These are phyloP conservation scores for Astrocystis sublimbata DNA, from an alignment of 495 filamentous ascomycete species.

Conservation along the genomic window DNA sequence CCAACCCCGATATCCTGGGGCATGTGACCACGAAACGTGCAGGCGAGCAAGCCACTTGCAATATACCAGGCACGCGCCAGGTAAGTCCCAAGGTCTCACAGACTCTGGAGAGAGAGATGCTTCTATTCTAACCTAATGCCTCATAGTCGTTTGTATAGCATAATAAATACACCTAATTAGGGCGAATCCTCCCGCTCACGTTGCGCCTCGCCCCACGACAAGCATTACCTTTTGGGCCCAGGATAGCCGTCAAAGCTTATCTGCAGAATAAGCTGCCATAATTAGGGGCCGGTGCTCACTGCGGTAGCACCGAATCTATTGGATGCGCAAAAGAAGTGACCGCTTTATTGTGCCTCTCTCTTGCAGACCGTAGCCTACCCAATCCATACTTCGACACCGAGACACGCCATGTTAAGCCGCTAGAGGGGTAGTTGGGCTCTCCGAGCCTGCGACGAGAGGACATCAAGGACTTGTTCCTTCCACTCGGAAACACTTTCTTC, in stretches of 20 bases:
- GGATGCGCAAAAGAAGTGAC: neutral
- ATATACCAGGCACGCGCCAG: no score
- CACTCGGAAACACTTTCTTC: conserved; percentile 14
- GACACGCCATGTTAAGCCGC: neutral
- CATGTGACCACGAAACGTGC: no score
- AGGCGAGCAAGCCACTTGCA: no score
- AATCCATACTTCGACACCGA: neutral
- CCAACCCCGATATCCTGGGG: no score
- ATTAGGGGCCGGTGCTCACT: neutral
- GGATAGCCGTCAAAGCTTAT: neutral
- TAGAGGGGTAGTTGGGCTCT: neutral
- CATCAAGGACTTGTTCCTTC: neutral
- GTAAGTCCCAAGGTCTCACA: no score
- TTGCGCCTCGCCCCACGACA: neutral
- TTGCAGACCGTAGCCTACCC: neutral
- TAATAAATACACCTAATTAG: neutral
- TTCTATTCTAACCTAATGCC: neutral
- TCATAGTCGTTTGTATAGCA: neutral
- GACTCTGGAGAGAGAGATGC: no score
- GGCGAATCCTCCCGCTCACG: neutral
- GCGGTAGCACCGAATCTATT: neutral
- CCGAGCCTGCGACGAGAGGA: conserved; percentile 9
- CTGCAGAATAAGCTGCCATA: neutral
- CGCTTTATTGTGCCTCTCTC: neutral
- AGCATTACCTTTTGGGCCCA: neutral